A percentile compares a stretch with the other conserved stretches of the same genome.
phyloP scores from a whole-genome alignment of 176 grass and related monocot species.

The Leersia perrieri region DNA sequence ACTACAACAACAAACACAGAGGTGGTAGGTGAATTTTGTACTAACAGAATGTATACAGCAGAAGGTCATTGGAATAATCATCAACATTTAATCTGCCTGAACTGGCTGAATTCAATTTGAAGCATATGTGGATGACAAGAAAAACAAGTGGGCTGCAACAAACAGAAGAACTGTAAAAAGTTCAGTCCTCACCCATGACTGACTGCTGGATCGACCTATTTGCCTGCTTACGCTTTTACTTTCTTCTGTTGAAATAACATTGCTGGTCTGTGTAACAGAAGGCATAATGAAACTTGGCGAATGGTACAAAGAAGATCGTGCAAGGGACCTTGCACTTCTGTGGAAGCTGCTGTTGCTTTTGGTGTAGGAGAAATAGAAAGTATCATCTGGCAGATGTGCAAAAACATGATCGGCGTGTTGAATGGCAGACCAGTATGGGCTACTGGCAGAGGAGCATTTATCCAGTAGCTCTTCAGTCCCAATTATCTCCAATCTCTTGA shows the following conservation, averaged over 20 bases:
- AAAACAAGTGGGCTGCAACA: constrained; percentile 35
- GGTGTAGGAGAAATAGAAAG: constrained; percentile 48
- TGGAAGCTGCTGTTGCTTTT: constrained; percentile 28
- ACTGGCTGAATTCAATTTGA: background rate
- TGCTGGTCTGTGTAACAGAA: background rate
- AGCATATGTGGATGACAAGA: constrained; percentile 17
- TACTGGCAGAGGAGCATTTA: constrained; percentile 32
- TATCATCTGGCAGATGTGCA: constrained; percentile 27
- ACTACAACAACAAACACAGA: background rate
- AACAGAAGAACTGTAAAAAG: constrained; percentile 38
- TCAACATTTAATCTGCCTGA: background rate
- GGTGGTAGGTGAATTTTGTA: background rate
- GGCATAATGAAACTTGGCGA: constrained; percentile 35
- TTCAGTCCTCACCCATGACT: constrained; percentile 27
- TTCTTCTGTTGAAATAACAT: constrained; percentile 1
- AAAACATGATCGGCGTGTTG: constrained; percentile 44
- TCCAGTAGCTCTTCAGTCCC: constrained; percentile 42
- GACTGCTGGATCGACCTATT: constrained; percentile 4
- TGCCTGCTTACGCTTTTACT: background rate
- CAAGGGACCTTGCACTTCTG: constrained; percentile 21
- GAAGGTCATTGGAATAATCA: background rate
- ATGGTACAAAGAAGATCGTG: constrained; percentile 20
- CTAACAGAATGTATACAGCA: constrained; percentile 7
- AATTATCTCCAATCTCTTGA: constrained; percentile 45
- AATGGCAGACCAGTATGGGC: constrained; percentile 32